Percentiles rank a stretch among this genome's conserved stretches.
Evolutionary conservation across 306 rosid genomes (phyloP).

Genomic region (Trifolium pratense): DNA sequence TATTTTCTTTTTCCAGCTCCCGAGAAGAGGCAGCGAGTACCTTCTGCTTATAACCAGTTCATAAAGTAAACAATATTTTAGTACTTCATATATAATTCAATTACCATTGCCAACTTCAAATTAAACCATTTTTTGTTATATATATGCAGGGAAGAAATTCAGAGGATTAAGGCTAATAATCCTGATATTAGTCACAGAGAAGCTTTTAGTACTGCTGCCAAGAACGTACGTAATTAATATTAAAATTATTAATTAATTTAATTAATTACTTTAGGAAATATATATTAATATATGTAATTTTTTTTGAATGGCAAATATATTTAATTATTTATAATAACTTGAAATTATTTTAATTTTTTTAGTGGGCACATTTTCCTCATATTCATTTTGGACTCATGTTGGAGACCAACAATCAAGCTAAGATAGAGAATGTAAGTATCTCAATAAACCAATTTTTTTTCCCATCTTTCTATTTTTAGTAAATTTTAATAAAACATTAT

Average conservation of each 20-base stretch:
- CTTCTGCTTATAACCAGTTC: conserved; percentile 99
- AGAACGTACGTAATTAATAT: conserved; percentile 59
- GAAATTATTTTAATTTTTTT: conserved; percentile 1
- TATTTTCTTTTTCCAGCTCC: conserved; percentile 91
- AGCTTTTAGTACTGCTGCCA: conserved; percentile 98
- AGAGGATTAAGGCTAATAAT: conserved; percentile 95
- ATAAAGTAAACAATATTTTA: conserved; percentile 69
- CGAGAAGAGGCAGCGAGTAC: conserved; percentile 99
- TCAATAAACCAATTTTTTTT: background rate
- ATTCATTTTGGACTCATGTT: conserved; percentile 95
- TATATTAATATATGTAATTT: background rate
- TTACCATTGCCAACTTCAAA: background rate
- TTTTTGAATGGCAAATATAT: no score
- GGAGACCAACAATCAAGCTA: conserved; percentile 85
- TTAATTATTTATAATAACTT: conserved; percentile 21
- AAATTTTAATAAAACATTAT: no score
- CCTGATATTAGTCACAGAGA: conserved; percentile 97
- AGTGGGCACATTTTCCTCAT: conserved; percentile 99
- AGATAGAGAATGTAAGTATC: conserved; percentile 75
- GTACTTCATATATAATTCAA: conserved; percentile 15
- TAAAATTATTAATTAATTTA: background rate
- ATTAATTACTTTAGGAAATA: background rate
- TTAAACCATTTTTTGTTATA: background rate
- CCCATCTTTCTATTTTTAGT: background rate
- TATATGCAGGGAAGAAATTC: conserved; percentile 84